Evolutionary conservation across 208 protist species (phyloP), one percentile per base, ranked within the genome.

Genomic region (Crithidia brevicula): DNA sequence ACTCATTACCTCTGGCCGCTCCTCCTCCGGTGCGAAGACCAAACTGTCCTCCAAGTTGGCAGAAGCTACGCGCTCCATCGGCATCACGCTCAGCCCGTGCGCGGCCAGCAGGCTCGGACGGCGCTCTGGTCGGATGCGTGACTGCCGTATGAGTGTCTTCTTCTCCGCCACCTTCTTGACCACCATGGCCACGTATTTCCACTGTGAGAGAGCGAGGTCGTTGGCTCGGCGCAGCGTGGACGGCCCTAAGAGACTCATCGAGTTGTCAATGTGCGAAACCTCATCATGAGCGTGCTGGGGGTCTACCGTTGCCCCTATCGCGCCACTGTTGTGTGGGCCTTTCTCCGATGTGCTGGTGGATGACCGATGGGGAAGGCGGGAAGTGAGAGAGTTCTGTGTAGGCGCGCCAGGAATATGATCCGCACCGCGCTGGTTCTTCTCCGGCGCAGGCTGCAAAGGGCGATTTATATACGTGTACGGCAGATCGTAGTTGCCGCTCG

Each of bases 141-240:
- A 56, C 31, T n/a, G 22, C 13, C 13, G 43, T 23, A 57, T 31
- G 9, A 43, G 20, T 23, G 45, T 54, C 34, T 56, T 51, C 43
- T 46, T 62, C 54, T 62, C 65, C 18, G 28, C 65, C 7, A 60
- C 54, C 23, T 60, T 60, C 36, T 60, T 45, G 36, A 20, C 31
- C 22, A 60, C 36, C 54, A 60, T 4, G 36, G 54, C 54, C 18
- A 60, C 54, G 36, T 60, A 60, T 36, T 45, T 47, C 54, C 54
- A 71, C 65, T 56, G 25, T 2, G 64, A 70, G 18, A 54, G 42
- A 0, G 64, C 30, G 4, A 70, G 23, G 20, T 62, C 42, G 28
- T 62, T 45, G 8, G 53, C 64, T 7, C 64, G 64, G 31, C 54
- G 53, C 33, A 71, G 45, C 40, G 3, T 16, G 23, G 54, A 45